A percentile compares a stretch with the other conserved stretches of the same genome.
These are phyloP conservation scores for Trichoderma harzianum DNA, from an alignment of 2,329 filamentous ascomycete species.

Conservation along the genomic window DNA sequence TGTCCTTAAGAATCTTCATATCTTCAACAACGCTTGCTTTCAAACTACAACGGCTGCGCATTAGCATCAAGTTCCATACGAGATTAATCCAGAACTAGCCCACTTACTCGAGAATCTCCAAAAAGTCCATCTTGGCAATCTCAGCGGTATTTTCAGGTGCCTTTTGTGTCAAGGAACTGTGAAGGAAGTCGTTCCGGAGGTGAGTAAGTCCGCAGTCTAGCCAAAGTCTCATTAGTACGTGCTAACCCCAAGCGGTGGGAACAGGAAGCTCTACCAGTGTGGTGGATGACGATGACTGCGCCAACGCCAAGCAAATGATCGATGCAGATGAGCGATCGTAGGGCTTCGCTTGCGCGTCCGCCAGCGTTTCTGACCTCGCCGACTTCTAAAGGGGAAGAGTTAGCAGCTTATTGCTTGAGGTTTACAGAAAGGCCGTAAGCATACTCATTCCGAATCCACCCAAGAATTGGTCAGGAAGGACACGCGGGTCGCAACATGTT, in stretches of 20 bases:
- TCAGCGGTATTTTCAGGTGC: background rate
- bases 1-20: background rate
- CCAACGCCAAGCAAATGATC: background rate
- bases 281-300: background rate
- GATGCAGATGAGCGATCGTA: background rate
- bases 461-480: background rate
- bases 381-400: background rate
- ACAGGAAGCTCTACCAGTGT: background rate
- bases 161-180: background rate
- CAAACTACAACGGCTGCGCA: background rate
- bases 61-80: background rate
- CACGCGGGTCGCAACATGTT: background rate
- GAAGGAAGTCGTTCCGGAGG: background rate
- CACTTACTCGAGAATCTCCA: background rate
- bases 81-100: background rate
- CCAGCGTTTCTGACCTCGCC: background rate
- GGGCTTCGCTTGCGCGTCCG: background rate
- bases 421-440: rapidly evolving
- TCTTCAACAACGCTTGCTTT: background rate
- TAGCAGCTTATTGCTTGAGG: background rate
- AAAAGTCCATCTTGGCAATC: background rate
- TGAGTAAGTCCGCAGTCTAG: background rate
- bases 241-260: background rate
- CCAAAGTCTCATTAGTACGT: background rate
- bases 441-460: background rate